A percentile compares a stretch with the other conserved stretches of the same genome.
These are phyloP conservation scores for Ogataea nitratoaversa DNA, from an alignment of 805 yeast genomes.

Conservation along the genomic window DNA sequence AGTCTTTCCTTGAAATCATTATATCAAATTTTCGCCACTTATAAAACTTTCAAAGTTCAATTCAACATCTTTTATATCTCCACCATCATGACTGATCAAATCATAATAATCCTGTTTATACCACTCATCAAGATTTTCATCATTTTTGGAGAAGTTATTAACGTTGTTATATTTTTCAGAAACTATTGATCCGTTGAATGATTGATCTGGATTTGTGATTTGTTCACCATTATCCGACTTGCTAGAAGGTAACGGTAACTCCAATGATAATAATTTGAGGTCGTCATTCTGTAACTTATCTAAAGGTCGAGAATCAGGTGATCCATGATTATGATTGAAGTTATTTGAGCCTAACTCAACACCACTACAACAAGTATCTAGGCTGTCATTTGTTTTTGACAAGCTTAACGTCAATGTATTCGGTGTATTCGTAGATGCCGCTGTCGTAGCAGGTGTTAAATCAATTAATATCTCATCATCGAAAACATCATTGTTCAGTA, in stretches of 20 bases:
- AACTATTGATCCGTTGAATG: too few relatives aligned
- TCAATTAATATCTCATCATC: constrained; percentile 21
- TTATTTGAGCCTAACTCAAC: not conserved
- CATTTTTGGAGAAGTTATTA: too few relatives aligned
- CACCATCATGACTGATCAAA: constrained; percentile 5
- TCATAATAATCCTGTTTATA: constrained; percentile 17
- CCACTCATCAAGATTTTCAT: not conserved
- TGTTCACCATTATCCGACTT: not conserved
- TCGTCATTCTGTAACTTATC: not conserved
- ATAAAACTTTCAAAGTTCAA: constrained; percentile 28
- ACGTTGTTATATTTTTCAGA: too few relatives aligned
- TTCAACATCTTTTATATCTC: constrained; percentile 17
- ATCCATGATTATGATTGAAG: not conserved
- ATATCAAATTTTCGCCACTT: constrained; percentile 16
- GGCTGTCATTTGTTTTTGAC: constrained; percentile 26
- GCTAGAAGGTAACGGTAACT: too few relatives aligned
- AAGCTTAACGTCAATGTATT: constrained; percentile 18
- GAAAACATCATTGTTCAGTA: constrained; percentile 6
- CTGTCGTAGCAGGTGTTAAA: constrained; percentile 3
- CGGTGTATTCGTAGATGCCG: constrained; percentile 16
- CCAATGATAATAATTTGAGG: constrained; percentile 2
- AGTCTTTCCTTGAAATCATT: too few relatives aligned
- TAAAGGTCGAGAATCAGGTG: not conserved
- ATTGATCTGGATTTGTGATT: too few relatives aligned
- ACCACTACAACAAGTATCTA: constrained; percentile 21